Evolutionary conservation across 2,329 filamentous ascomycete genomes (phyloP), one percentile per base, ranked within the genome.

Genomic region (Trichoderma citrinoviride): DNA sequence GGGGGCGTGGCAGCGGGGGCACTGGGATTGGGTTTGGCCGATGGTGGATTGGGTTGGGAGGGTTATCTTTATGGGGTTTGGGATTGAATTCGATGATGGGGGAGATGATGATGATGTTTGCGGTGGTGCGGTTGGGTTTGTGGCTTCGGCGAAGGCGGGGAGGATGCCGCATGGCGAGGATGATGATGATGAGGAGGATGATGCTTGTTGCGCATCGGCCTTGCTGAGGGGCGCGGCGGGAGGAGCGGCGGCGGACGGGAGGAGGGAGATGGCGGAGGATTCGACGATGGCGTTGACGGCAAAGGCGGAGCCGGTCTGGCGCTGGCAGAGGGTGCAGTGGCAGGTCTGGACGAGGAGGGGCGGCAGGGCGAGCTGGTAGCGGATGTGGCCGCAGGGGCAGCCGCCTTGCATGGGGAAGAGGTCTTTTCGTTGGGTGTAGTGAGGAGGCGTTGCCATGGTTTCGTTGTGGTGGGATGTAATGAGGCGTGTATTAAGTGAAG

Each of bases 361-460:
- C n/a, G 88, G 77, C 2, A 88, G 77, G 70, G 86, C 85, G 37
- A 86, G 80, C 14, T 87, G 77, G 74, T 91, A 89, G 73, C 88
- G 90, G 68, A 89, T 81, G 71, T 90, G 86, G 15, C 87, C 87
- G 74, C 89, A 91, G 60, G 85, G 84, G 74, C 90, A 91, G 65
- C 86, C 87, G 64, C 77, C 76, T 37, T 72, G 64, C 67, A 79
- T 70, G 67, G 74, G 73, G 65, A 74, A 70, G 60, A 71, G 66
- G 58, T 70, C 56, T 49, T 68, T 63, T 21, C 67, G 70, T 49
- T 72, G 55, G 12, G 70, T 69, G 70, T 73, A 73, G 65, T 72
- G 71, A 55, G 68, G 19, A n/a, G n/a, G n/a, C n/a, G n/a, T n/a
- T n/a, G n/a, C n/a, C n/a, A n/a, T n/a, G n/a, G n/a, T n/a, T n/a